These are phyloP conservation scores for Wickerhamomyces strasburgensis DNA, from an alignment of 805 yeast species.

Conservation along the genomic window DNA sequence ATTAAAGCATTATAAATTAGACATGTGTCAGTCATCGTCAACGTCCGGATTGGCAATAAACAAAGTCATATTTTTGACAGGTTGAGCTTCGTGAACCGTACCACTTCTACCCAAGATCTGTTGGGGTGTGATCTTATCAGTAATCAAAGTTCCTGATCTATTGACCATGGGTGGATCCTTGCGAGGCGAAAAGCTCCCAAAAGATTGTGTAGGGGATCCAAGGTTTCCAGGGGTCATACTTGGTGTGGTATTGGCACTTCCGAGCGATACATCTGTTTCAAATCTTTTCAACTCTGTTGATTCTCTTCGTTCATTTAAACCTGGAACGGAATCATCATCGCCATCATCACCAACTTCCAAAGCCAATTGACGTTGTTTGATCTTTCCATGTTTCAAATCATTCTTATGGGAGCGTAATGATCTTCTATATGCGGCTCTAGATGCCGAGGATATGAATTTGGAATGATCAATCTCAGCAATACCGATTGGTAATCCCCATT, in stretches of 20 bases:
- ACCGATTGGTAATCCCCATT: conserved; percentile 51
- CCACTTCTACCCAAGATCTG: conserved; percentile 28
- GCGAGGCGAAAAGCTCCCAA: conserved; percentile 12
- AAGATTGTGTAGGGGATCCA: conserved; percentile 10
- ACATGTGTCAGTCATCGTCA: conserved; percentile 31
- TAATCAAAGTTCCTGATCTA: conserved; percentile 22
- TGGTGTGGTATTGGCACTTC: conserved; percentile 2
- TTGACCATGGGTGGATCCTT: conserved; percentile 1
- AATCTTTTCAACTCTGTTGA: conserved; percentile 17
- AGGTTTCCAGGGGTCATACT: too few relatives aligned
- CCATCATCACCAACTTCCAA: conserved; percentile 71
- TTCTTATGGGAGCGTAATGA: conserved; percentile 21
- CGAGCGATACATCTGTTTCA: conserved; percentile 7
- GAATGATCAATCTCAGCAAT: conserved; percentile 42
- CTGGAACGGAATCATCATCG: conserved; percentile 7
- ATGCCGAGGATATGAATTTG: conserved; percentile 8
- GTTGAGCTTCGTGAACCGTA: conserved; percentile 28
- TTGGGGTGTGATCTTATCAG: conserved; percentile 15
- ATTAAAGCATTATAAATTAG: background rate
- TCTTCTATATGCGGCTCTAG: conserved; percentile 14
- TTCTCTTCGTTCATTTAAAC: conserved; percentile 6
- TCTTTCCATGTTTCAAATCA: conserved; percentile 58
- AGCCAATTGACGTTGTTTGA: conserved; percentile 64
- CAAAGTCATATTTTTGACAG: conserved; percentile 37
- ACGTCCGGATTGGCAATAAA: conserved; percentile 57